phyloP scores from a whole-genome alignment of 805 yeast species.

The Kregervanrija fluxuum region DNA sequence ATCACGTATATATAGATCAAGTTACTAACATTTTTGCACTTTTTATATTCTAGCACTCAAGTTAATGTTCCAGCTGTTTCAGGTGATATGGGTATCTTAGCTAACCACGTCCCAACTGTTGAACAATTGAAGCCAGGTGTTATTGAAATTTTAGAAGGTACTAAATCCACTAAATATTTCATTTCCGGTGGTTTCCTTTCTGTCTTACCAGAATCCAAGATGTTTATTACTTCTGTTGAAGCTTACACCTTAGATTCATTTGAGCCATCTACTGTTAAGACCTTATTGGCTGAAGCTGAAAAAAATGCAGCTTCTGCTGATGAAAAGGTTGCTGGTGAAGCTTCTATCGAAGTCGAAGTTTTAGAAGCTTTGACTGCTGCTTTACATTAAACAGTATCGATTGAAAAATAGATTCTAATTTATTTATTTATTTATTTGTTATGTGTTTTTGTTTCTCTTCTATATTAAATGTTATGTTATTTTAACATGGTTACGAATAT shows the following conservation, averaged over 20 bases:
- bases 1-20: no score
- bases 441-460: background rate
- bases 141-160: conserved; percentile 79
- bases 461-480: background rate
- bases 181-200: conserved; percentile 96
- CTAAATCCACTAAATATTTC: conserved; percentile 72
- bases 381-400: conserved; percentile 24
- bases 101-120: conserved; percentile 95
- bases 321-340: conserved; percentile 87
- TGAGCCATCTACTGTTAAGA: conserved; percentile 70
- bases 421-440: background rate
- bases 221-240: conserved; percentile 89
- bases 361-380: conserved; percentile 86
- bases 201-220: conserved; percentile 87
- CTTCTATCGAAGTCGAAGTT: conserved; percentile 91
- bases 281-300: conserved; percentile 86
- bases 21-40: conserved; percentile 1
- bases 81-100: conserved; percentile 95
- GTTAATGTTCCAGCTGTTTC: conserved; percentile 94
- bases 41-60: conserved; percentile 34
- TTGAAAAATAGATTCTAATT: no score
- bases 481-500: background rate
- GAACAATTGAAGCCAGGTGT: conserved; percentile 96
- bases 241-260: conserved; percentile 89
- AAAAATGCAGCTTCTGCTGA: conserved; percentile 81